Base-by-base conservation (phyloP, 805 yeast species). In the Kodamaea kakaduensis region DNA sequence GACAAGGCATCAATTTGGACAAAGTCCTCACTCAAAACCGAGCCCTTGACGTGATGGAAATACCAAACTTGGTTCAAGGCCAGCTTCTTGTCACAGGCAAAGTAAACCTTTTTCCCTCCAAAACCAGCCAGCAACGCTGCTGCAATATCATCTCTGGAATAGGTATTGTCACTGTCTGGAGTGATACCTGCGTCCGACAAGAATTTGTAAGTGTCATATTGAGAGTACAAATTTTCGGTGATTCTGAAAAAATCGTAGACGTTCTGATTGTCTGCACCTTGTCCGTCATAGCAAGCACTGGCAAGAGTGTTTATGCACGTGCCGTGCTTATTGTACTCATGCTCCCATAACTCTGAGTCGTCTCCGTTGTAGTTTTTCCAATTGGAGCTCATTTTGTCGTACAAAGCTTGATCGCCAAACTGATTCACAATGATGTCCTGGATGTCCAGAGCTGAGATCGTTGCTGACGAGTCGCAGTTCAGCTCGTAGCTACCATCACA, bases 301-400 rank as follows among this genome's bases (percentile, higher is more conserved):
- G 71, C 75, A 27, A 89, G 63, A 1, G 96, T 86, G 34, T 80
- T 75, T 71, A 87, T 78, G 61, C 96, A 88, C 8, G 96, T 86
- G 15, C 89, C 96, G 56, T 88, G 96, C 56, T 89, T 89, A 64
- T 89, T 88, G 69, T 76, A 88, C 59, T 88, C 96, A 58, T 89
- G 96, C 25, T 74, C 69, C 97, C 97, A 88, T 32, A 88, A 62
- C 5, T 69, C 55, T 5, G 34, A 19, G 52, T 83, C 88, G 37
- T 73, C 57, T 9, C 85, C 85, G 32, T 74, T 75, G 50, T 71
- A 71, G 48, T 82, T 80, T 53, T 81, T 80, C 96, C 96, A 88
- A 42, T 69, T 58, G 19, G 51, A 50, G 19, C 61, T 45, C 86
- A 88, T 77, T 41, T 71, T 68, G 1, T 59, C 54, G 30, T 83